Evolutionary conservation across 768 basidiomycete genomes (phyloP).

Genomic region (Suillus lakei): DNA sequence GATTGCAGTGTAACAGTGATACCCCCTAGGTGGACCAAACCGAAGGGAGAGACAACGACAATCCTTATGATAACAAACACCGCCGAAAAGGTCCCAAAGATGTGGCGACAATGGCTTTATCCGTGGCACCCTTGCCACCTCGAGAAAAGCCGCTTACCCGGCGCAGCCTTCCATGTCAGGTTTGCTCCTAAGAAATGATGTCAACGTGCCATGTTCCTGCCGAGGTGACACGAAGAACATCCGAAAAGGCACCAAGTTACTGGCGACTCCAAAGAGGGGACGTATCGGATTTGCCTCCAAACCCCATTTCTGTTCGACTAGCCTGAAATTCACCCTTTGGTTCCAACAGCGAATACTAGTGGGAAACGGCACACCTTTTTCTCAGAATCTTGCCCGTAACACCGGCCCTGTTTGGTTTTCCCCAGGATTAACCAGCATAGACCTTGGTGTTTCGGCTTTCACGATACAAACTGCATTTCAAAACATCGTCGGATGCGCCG

Average conservation of each 20-base stretch:
- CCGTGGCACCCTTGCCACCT: background rate
- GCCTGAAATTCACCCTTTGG: background rate
- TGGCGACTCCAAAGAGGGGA: background rate
- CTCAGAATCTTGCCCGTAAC: background rate
- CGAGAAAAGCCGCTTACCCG: conserved; percentile 15
- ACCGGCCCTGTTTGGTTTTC: background rate
- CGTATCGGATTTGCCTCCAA: background rate
- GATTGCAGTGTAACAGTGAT: background rate
- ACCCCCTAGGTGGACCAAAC: background rate
- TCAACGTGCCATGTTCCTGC: conserved; percentile 27
- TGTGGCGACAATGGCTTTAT: background rate
- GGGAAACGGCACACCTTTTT: background rate
- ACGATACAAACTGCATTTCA: background rate
- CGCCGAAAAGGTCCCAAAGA: background rate
- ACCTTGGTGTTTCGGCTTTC: background rate
- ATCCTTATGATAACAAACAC: conserved; percentile 2
- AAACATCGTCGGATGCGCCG: background rate
- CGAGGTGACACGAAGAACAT: conserved; percentile 27
- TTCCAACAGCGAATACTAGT: background rate
- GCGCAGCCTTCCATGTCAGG: conserved; percentile 5
- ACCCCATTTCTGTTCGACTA: background rate
- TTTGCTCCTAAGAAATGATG: background rate
- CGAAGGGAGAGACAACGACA: background rate
- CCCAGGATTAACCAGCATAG: background rate
- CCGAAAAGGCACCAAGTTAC: background rate